Conservation (phyloP, 2,329 filamentous ascomycete genomes). For the Cladorrhinum sp. region DNA sequence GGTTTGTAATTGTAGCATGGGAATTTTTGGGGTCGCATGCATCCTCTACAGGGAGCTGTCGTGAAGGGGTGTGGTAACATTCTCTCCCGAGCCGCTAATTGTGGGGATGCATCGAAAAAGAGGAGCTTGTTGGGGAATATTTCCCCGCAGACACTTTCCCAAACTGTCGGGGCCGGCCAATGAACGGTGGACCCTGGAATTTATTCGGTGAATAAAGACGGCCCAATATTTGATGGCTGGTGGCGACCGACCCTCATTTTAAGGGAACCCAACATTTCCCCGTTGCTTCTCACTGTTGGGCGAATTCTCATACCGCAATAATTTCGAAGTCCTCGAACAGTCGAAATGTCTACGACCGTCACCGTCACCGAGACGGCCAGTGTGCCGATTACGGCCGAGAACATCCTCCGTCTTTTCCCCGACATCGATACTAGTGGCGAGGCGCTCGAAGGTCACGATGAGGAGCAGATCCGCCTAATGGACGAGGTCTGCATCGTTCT, state of each 20-base stretch:
- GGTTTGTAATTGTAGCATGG: no score
- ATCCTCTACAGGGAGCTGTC: no score
- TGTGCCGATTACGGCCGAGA: slow-evolving; percentile 75
- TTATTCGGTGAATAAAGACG: not conserved
- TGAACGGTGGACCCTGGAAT: not conserved
- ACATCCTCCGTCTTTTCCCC: slow-evolving; percentile 83
- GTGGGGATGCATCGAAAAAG: not conserved
- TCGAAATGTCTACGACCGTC: slow-evolving; percentile 35
- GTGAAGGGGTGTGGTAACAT: no score
- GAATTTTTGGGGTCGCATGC: no score
- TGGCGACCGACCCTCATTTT: not conserved
- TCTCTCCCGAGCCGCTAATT: no score
- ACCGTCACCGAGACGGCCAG: slow-evolving; percentile 49
- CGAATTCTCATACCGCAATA: not conserved
- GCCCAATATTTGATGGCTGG: not conserved
- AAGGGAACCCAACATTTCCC: not conserved
- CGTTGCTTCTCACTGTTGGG: not conserved
- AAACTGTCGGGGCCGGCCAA: not conserved
- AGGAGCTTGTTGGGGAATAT: not conserved
- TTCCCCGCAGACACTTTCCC: not conserved
- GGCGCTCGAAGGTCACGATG: slow-evolving; percentile 87
- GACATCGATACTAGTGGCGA: slow-evolving; percentile 70
- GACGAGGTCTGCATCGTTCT: slow-evolving; percentile 98
- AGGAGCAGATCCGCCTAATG: slow-evolving; percentile 97
- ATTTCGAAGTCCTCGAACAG: not conserved